Percentiles rank a stretch among this genome's conserved stretches.
phyloP scores from a whole-genome alignment of 345 rosid species.

The Citrus australasica region DNA sequence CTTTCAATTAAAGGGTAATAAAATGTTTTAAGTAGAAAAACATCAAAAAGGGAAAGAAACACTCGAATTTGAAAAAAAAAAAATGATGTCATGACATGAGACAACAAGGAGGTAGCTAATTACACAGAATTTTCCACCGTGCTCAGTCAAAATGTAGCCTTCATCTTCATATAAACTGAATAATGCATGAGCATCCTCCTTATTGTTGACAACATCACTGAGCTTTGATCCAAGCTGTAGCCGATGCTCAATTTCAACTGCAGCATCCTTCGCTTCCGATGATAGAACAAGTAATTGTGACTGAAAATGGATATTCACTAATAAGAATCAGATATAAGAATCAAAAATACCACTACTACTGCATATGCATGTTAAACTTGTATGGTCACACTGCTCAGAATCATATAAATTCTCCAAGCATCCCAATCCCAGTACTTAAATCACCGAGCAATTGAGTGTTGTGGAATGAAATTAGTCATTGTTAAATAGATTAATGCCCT shows the following conservation, averaged over 20 bases:
- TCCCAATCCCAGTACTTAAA: not conserved
- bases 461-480: not conserved
- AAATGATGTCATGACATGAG: not conserved
- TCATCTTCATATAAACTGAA: conserved; percentile 63
- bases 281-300: conserved; percentile 40
- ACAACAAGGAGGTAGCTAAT: conserved; percentile 25
- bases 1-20: not conserved
- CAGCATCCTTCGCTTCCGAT: conserved; percentile 69
- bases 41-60: not conserved
- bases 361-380: not conserved
- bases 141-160: conserved; percentile 81
- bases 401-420: not conserved
- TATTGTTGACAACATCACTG: conserved; percentile 63
- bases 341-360: not conserved
- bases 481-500: not conserved
- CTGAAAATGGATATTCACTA: conserved; percentile 28
- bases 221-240: conserved; percentile 81
- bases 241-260: conserved; percentile 65
- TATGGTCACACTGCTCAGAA: not conserved
- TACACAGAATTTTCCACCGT: conserved; percentile 63
- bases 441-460: not conserved
- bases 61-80: not conserved
- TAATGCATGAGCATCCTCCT: conserved; percentile 73
- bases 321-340: conserved; percentile 4
- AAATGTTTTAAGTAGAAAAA: not conserved